Evolutionary conservation across 306 rosid species (phyloP), one percentile per base, ranked within the genome.

Genomic region (Citrullus colocynthis): DNA sequence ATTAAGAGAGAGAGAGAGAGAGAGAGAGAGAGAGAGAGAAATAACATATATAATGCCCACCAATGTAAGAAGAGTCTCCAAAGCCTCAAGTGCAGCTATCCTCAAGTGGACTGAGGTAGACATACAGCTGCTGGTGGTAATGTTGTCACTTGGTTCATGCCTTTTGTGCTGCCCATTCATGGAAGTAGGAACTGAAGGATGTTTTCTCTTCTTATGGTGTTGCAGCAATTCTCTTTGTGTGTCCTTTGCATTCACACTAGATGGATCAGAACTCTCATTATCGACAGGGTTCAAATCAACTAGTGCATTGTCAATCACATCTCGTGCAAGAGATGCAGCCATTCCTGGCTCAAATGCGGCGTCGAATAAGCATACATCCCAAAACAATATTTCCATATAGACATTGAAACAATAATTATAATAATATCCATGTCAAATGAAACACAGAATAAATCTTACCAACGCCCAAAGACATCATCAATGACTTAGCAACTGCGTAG

Each of bases 61-160:
- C 96, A 89, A 90, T 32, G 85, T 89, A 54, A 90, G 71, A 80
- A 92, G 93, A 67, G 93, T 85, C 84, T 95, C 93, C 54, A 95
- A 85, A 44, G 97, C 86, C 83, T 90, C 91, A 28, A 95, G 90
- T 72, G 96, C 97, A 48, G 98, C 98, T 81, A 92, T 86, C 88
- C 87, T 85, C 85, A 92, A 75, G 56, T 88, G 80, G 70, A 90
- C 78, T 76, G 91, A 89, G 71, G 86, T 77, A 20, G 51, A 49
- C 7, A 61, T 15, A 59, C 13, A 41, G 77, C 66, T 84, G 78
- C 89, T 84, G 51, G 88, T 84, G 56, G 76, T 69, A 66, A 78
- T 76, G 76, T 78, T 14, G 49, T 9, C 86, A 37, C 80, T 84
- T 69, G 81, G 82, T 82, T 65, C 82, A 78, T 82, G 80, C 52